Percentiles rank a stretch among this genome's conserved stretches.
These are phyloP conservation scores for Triticum turgidum DNA, from an alignment of 176 grass and related monocot species.

Conservation along the genomic window DNA sequence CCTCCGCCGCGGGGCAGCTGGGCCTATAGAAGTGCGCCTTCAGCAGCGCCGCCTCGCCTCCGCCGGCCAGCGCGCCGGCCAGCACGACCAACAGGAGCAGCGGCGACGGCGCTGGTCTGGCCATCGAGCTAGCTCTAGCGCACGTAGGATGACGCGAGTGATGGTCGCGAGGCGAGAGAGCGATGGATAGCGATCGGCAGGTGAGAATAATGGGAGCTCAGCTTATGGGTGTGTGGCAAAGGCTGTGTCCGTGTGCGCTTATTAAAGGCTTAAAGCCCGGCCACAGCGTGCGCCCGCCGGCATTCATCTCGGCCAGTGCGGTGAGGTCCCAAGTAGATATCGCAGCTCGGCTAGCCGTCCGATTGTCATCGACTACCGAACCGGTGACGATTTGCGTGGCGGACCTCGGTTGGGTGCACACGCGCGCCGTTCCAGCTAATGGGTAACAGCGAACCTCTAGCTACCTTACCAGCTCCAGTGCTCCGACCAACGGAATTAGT, in stretches of 20 bases:
- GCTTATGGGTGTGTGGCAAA: not conserved
- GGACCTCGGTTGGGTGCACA: not conserved
- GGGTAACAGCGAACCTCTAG: not conserved
- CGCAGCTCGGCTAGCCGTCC: not conserved
- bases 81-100: not conserved
- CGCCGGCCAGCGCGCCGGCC: not conserved
- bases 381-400: not conserved
- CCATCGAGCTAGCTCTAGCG: not conserved
- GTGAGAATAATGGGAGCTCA: not conserved
- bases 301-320: not conserved
- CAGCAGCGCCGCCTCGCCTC: not conserved
- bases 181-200: not conserved
- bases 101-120: not conserved
- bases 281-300: constrained; percentile 1
- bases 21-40: constrained; percentile 55
- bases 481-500: not conserved
- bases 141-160: not conserved
- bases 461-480: not conserved
- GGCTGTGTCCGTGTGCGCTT: not conserved
- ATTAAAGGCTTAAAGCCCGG: constrained; percentile 2
- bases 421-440: not conserved
- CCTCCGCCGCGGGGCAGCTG: constrained; percentile 48
- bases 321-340: not conserved
- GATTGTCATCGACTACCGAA: not conserved
- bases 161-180: not conserved